These are phyloP conservation scores for Vicia villosa DNA, from an alignment of 306 rosid species.

Conservation along the genomic window DNA sequence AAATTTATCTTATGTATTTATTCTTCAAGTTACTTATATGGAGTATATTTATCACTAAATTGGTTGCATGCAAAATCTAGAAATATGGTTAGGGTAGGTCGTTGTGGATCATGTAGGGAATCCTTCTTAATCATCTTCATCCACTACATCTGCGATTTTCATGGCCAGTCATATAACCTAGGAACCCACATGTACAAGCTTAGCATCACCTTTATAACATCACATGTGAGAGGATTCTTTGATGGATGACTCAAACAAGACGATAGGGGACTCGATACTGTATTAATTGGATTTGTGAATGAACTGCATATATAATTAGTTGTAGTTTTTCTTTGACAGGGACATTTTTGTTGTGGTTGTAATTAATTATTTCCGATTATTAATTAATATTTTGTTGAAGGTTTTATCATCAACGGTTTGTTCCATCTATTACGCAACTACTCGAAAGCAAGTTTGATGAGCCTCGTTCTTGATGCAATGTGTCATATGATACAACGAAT, in stretches of 20 bases:
- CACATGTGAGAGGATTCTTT: not conserved
- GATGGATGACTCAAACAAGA: conserved; percentile 3
- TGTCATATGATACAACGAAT: not conserved
- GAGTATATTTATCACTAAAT: not conserved
- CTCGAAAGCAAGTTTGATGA: conserved; percentile 10
- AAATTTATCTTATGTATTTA: too few relatives aligned
- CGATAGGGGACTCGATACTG: not conserved
- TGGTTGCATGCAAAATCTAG: not conserved
- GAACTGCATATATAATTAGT: not conserved
- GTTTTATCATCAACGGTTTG: conserved; percentile 14
- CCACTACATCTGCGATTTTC: conserved; percentile 8
- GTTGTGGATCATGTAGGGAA: not conserved
- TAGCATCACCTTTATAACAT: conserved; percentile 2
- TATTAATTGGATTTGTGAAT: not conserved
- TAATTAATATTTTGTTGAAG: not conserved
- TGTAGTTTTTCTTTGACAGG: not conserved
- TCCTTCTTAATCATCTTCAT: not conserved
- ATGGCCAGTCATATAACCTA: not conserved
- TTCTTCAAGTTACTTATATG: not conserved
- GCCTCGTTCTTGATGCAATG: conserved; percentile 9
- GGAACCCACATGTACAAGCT: conserved; percentile 11
- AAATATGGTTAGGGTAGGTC: not conserved
- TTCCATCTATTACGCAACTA: conserved; percentile 12
- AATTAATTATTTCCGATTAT: not conserved
- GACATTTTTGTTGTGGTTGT: not conserved